Evolutionary conservation across 2,329 filamentous ascomycete genomes (phyloP), one percentile per base, ranked within the genome.

Genomic region (Trichothecium sympodiale): DNA sequence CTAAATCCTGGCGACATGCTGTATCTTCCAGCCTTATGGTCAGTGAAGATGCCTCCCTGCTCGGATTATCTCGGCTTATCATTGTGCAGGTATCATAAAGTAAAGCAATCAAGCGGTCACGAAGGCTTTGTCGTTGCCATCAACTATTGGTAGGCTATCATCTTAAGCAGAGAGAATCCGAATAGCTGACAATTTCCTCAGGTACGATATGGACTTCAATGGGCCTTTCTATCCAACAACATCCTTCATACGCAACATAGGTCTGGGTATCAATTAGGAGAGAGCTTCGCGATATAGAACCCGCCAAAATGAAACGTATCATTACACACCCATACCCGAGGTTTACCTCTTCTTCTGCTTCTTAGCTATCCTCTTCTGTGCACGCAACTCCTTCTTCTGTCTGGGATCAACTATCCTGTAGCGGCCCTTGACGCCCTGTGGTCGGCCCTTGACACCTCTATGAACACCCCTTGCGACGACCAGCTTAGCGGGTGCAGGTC

Each of bases 321-420:
- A 39, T 35, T 33, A 34, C 33, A 32, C 29, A 29, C 28, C 16
- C 12, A 28, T 15, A 18, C 29, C 17, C 9, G 15, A 7, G n/a
- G n/a, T 41, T 46, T 41, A 50, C 40, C 60, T 58, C 55, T 75
- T 58, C 55, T 75, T 74, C 65, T 74, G 80, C 63, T 78, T 83
- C 68, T 93, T 87, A 17, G 64, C 54, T 40, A 71, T 54, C 50
- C 88, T 74, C 76, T 94, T 94, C 60, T 89, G 71, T 3, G 83
- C 87, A 55, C 87, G 69, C 37, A 91, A 72, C 67, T 96, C 91
- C 78, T 95, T 96, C 77, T 95, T 95, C 77, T 95, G 77, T 47
- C 91, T 74, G 12, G 84, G 67, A 62, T 96, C 89, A 37, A 98
- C 89, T 70, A 98, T 94, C 69, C 94, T 94, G 59, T 98, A 98